phyloP scores from a whole-genome alignment of 192 early-diverging fungal genomes.

The Backusella westeae region DNA sequence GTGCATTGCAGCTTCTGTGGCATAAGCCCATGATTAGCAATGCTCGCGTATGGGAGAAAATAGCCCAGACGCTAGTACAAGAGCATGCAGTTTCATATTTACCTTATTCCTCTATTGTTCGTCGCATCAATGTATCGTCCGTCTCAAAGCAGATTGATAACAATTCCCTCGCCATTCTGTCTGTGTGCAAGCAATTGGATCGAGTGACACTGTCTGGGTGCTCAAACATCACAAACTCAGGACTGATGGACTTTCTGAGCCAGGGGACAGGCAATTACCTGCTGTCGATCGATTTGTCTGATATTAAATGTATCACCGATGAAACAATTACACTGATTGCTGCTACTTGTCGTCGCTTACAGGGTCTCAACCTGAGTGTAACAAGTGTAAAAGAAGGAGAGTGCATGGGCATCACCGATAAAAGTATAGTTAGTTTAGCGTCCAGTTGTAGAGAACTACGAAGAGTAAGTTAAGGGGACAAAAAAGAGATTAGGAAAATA shows the following conservation, averaged over 20 bases:
- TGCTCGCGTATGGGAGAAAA: conserved; percentile 29
- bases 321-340: conserved; percentile 40
- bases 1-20: conserved; percentile 56
- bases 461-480: conserved; percentile 40
- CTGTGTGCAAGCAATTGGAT: conserved; percentile 45
- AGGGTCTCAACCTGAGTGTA: conserved; percentile 49
- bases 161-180: conserved; percentile 25
- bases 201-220: conserved; percentile 49
- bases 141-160: conserved; percentile 43
- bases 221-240: conserved; percentile 40
- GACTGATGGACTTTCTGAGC: conserved; percentile 40
- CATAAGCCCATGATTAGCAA: conserved; percentile 40
- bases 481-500: not conserved
- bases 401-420: conserved; percentile 44
- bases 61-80: conserved; percentile 23
- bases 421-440: conserved; percentile 42
- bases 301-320: conserved; percentile 44
- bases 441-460: conserved; percentile 43
- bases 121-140: conserved; percentile 54
- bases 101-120: conserved; percentile 46
- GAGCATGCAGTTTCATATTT: conserved; percentile 28
- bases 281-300: conserved; percentile 50
- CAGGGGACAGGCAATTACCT: conserved; percentile 30
- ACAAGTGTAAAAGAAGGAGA: conserved; percentile 35
- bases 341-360: conserved; percentile 42